A percentile compares a stretch with the other conserved stretches of the same genome.
Conservation (phyloP, 2,329 filamentous ascomycete genomes). For the Aspergillus bombycis region DNA sequence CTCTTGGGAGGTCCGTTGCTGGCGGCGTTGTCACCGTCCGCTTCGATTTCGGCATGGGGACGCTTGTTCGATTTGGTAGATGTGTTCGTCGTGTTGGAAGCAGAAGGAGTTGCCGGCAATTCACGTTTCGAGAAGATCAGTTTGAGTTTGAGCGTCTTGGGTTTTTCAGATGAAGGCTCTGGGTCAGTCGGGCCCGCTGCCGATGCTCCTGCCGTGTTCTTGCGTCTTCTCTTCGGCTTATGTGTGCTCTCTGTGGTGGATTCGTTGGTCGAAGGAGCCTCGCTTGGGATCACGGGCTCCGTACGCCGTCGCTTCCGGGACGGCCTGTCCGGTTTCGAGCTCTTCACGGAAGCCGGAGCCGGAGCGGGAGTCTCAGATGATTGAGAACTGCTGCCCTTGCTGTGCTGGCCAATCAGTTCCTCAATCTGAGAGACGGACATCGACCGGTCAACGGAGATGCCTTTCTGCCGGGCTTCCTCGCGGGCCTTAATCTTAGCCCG, state of each 20-base stretch:
- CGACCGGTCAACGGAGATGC: slow-evolving; percentile 23
- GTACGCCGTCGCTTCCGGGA: slow-evolving; percentile 24
- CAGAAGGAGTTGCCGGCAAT: not conserved
- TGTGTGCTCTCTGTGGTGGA: slow-evolving; percentile 2
- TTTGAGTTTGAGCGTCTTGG: slow-evolving; percentile 19
- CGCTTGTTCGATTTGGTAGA: slow-evolving; percentile 20
- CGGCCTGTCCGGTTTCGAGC: slow-evolving; percentile 6
- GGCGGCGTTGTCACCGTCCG: not conserved
- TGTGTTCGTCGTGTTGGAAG: not conserved
- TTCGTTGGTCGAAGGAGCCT: slow-evolving; percentile 1
- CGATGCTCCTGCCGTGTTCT: slow-evolving; percentile 4
- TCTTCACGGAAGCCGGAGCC: not conserved
- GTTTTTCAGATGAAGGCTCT: slow-evolving; percentile 1
- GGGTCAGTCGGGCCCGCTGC: slow-evolving; percentile 2
- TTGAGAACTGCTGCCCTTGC: slow-evolving; percentile 7
- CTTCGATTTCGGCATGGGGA: slow-evolving; percentile 19
- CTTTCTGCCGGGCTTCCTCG: slow-evolving; percentile 25
- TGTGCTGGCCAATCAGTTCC: slow-evolving; percentile 23
- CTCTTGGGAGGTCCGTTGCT: slow-evolving; percentile 7
- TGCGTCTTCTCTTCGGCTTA: slow-evolving; percentile 20
- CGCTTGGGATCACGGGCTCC: slow-evolving; percentile 2
- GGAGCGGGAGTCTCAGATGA: not conserved
- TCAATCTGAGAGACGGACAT: slow-evolving; percentile 24
- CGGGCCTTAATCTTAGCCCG: slow-evolving; percentile 25
- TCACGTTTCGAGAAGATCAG: slow-evolving; percentile 17